These are phyloP conservation scores for Glycine soja DNA, from an alignment of 306 rosid genomes.

Conservation along the genomic window DNA sequence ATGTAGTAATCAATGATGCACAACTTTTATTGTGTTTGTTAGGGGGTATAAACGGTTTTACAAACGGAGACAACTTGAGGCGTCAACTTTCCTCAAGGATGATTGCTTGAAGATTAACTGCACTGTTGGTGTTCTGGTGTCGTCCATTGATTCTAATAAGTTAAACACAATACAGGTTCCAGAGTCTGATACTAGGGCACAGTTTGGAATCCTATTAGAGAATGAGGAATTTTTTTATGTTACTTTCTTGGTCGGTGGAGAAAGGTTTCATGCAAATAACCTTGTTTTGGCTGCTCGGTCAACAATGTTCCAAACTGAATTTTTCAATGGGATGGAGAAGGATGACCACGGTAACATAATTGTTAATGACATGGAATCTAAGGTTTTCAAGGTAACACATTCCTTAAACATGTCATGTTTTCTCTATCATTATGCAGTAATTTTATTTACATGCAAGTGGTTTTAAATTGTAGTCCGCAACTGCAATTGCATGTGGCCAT, in stretches of 20 bases:
- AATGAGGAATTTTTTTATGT: slow-evolving; percentile 84
- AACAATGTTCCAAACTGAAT: slow-evolving; percentile 64
- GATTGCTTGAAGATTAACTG: slow-evolving; percentile 45
- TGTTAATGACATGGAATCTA: slow-evolving; percentile 78
- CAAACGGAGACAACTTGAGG: too few relatives aligned
- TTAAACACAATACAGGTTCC: slow-evolving; percentile 78
- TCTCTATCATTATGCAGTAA: too few relatives aligned
- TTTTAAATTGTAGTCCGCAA: too few relatives aligned
- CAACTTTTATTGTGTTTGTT: too few relatives aligned
- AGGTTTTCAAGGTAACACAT: slow-evolving; percentile 80
- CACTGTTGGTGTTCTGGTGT: slow-evolving; percentile 90
- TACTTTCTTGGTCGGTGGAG: slow-evolving; percentile 77
- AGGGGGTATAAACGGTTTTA: too few relatives aligned
- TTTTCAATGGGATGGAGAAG: slow-evolving; percentile 61
- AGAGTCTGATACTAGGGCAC: slow-evolving; percentile 76
- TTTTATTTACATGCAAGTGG: too few relatives aligned
- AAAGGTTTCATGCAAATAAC: slow-evolving; percentile 83
- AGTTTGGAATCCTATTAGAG: slow-evolving; percentile 76
- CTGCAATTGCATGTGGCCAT: too few relatives aligned
- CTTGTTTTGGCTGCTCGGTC: slow-evolving; percentile 93
- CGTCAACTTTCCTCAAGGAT: too few relatives aligned
- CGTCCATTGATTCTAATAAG: slow-evolving; percentile 77
- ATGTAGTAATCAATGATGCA: too few relatives aligned
- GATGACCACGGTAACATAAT: slow-evolving; percentile 54
- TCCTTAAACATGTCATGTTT: too few relatives aligned